Evolutionary conservation across 805 yeast genomes (phyloP).

Genomic region (Isabelozyma heimii): DNA sequence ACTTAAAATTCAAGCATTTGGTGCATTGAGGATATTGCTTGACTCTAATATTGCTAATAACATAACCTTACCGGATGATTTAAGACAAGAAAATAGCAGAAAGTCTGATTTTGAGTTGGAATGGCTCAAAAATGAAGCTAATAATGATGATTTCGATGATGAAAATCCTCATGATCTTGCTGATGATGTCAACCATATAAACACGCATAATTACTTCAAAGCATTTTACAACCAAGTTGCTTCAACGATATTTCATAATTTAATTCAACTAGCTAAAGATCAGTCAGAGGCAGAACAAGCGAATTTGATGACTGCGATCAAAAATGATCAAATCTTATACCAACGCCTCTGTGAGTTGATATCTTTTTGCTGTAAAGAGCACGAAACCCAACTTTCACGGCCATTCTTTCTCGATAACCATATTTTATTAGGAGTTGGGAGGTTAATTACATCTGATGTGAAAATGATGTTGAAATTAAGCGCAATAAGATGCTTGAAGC

Average conservation of each 20-base stretch:
- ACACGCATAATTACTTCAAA: constrained; percentile 46
- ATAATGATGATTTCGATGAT: not conserved
- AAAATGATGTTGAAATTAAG: constrained; percentile 59
- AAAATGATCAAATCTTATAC: constrained; percentile 41
- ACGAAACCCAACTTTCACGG: constrained; percentile 55
- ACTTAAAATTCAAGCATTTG: constrained; percentile 76
- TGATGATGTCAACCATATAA: constrained; percentile 20
- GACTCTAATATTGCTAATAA: constrained; percentile 49
- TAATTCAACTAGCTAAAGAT: constrained; percentile 29
- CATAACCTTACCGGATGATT: constrained; percentile 2
- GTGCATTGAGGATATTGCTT: constrained; percentile 72
- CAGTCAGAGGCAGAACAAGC: not conserved
- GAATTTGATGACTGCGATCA: constrained; percentile 2
- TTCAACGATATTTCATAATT: constrained; percentile 49
- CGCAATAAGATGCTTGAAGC: constrained; percentile 66
- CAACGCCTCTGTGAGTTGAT: constrained; percentile 70
- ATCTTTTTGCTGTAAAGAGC: constrained; percentile 64
- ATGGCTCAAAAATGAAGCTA: constrained; percentile 1
- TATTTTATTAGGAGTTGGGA: constrained; percentile 54
- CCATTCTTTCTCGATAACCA: constrained; percentile 61
- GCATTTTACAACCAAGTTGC: constrained; percentile 66
- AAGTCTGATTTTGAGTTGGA: constrained; percentile 3
- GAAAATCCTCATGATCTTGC: not conserved
- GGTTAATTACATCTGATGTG: constrained; percentile 41
- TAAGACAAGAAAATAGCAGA: not conserved